phyloP scores from a whole-genome alignment of 441 rosid species.

The Eruca vesicaria region DNA sequence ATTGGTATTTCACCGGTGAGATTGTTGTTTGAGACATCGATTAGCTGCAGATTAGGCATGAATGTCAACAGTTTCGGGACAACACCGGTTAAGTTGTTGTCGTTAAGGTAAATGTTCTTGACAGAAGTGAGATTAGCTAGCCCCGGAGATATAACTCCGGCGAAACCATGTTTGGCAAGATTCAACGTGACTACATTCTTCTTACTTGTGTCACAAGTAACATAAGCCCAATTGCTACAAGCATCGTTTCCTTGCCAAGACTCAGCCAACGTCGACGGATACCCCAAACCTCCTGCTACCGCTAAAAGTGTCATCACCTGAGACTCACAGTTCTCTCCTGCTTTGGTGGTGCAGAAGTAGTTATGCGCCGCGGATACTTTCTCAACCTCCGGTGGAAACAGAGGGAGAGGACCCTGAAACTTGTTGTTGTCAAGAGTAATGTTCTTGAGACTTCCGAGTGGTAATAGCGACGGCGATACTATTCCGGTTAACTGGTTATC shows the following conservation, averaged over 20 bases:
- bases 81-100: slow-evolving; percentile 52
- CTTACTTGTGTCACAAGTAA: slow-evolving; percentile 43
- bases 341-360: slow-evolving; percentile 32
- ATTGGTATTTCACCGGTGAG: slow-evolving; percentile 52
- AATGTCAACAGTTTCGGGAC: slow-evolving; percentile 58
- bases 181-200: slow-evolving; percentile 37
- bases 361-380: slow-evolving; percentile 29
- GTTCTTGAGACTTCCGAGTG: slow-evolving; percentile 42
- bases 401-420: slow-evolving; percentile 68
- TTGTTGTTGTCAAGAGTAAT: slow-evolving; percentile 59
- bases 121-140: slow-evolving; percentile 51
- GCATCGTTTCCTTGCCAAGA: slow-evolving; percentile 60
- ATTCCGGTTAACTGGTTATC: slow-evolving; percentile 65
- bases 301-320: slow-evolving; percentile 54
- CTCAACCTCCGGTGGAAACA: slow-evolving; percentile 22
- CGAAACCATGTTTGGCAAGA: slow-evolving; percentile 43
- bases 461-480: slow-evolving; percentile 44
- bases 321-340: slow-evolving; percentile 42
- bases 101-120: slow-evolving; percentile 47
- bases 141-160: slow-evolving; percentile 57
- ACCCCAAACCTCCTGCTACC: slow-evolving; percentile 55
- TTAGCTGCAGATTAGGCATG: slow-evolving; percentile 42
- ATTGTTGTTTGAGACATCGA: slow-evolving; percentile 71
- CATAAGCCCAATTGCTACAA: slow-evolving; percentile 48
- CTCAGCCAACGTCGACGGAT: slow-evolving; percentile 47